Conservation (phyloP, 2,329 filamentous ascomycete genomes). For the Hypoxylon sp. region DNA sequence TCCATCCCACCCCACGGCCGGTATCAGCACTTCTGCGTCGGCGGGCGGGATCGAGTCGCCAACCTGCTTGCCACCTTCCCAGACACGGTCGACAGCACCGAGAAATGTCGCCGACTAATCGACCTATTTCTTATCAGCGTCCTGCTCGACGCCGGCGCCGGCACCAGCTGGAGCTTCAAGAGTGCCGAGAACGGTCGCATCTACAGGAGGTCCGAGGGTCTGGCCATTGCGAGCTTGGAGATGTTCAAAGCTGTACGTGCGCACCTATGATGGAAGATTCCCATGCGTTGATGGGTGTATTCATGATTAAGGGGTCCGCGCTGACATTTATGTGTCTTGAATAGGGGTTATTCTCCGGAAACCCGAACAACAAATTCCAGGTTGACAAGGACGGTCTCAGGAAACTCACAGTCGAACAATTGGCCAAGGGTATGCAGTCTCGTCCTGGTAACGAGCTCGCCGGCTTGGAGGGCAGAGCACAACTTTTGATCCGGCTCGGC, state of each 20-base stretch:
- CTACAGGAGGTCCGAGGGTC: slow-evolving; percentile 80
- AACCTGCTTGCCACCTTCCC: slow-evolving; percentile 54
- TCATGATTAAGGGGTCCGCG: slow-evolving; percentile 3
- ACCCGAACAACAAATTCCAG: slow-evolving; percentile 84
- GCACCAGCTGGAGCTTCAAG: slow-evolving; percentile 92
- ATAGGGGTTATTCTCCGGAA: slow-evolving; percentile 86
- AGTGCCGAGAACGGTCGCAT: slow-evolving; percentile 87
- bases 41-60: slow-evolving; percentile 63
- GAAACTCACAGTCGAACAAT: slow-evolving; percentile 78
- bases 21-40: slow-evolving; percentile 75
- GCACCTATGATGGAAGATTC: not conserved
- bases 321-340: slow-evolving; percentile 22
- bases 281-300: not conserved
- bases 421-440: slow-evolving; percentile 89
- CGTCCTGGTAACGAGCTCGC: slow-evolving; percentile 84
- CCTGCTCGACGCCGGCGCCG: slow-evolving; percentile 88
- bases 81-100: slow-evolving; percentile 58
- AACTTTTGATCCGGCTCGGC: slow-evolving; percentile 81
- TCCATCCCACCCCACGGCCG: slow-evolving; percentile 69
- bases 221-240: slow-evolving; percentile 77
- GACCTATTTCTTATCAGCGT: slow-evolving; percentile 81
- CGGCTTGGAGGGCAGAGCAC: slow-evolving; percentile 86
- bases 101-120: slow-evolving; percentile 64
- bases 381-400: slow-evolving; percentile 88
- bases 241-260: slow-evolving; percentile 83